A percentile compares a stretch with the other conserved stretches of the same genome.
Conservation (phyloP, 208 protist species). For the Leishmania major region DNA sequence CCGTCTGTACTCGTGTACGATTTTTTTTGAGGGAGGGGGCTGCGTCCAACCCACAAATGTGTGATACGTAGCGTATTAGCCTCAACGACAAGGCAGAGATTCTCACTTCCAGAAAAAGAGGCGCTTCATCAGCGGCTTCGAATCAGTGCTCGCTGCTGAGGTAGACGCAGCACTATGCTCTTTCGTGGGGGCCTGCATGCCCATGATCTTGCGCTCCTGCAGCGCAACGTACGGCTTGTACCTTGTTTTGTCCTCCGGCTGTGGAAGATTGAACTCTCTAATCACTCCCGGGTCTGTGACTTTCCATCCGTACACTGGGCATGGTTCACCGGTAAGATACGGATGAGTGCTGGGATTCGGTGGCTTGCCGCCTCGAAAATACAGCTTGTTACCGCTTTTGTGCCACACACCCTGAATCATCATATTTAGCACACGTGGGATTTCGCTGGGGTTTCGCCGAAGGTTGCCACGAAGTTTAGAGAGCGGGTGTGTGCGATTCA, state of each 20-base stretch:
- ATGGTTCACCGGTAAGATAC: conserved; percentile 90
- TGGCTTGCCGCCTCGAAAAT: conserved; percentile 89
- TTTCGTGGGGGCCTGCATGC: conserved; percentile 26
- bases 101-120: conserved; percentile 90
- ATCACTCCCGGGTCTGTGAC: conserved; percentile 82
- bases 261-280: conserved; percentile 82
- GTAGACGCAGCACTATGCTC: conserved; percentile 4
- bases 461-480: conserved; percentile 85
- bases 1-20: not conserved
- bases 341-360: conserved; percentile 89
- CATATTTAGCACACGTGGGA: conserved; percentile 84
- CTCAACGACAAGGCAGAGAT: not conserved
- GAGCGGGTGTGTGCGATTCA: conserved; percentile 82
- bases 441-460: conserved; percentile 49
- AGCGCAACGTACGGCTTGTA: conserved; percentile 92
- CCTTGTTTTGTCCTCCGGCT: conserved; percentile 63
- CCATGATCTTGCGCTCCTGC: conserved; percentile 86
- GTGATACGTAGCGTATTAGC: not conserved
- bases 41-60: not conserved
- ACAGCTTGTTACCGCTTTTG: conserved; percentile 88
- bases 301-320: conserved; percentile 89
- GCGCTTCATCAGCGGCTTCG: conserved; percentile 84
- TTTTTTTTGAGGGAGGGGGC: not conserved
- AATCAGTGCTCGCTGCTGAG: conserved; percentile 16
- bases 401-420: conserved; percentile 93